Evolutionary conservation across 345 rosid species (phyloP).

Genomic region (Pelargonium nanum): DNA sequence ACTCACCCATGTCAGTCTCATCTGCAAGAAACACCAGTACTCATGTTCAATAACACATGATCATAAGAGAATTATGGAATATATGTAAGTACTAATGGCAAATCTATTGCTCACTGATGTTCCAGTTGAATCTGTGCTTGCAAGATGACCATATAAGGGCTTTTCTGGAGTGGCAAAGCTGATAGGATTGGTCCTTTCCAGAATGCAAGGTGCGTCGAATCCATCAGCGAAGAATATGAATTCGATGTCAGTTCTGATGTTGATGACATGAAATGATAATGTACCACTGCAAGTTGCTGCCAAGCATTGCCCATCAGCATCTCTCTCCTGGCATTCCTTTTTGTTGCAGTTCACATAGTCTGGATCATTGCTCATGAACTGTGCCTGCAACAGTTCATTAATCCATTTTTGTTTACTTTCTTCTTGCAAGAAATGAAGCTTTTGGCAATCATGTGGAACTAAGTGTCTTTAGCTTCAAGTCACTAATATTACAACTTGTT

Average conservation of each 20-base stretch:
- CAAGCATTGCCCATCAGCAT: conserved; percentile 15
- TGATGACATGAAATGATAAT: conserved; percentile 40
- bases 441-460: not conserved
- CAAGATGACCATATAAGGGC: conserved; percentile 46
- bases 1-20: conserved; percentile 68
- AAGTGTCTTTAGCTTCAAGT: no score
- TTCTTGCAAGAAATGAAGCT: not conserved
- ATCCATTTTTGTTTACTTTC: not conserved
- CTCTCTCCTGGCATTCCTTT: conserved; percentile 20
- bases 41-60: no score
- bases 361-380: conserved; percentile 41
- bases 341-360: conserved; percentile 41
- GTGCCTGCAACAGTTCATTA: conserved; percentile 28
- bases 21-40: conserved; percentile 25
- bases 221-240: conserved; percentile 54
- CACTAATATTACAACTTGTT: no score
- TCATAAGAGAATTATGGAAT: not conserved
- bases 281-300: conserved; percentile 33
- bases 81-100: not conserved
- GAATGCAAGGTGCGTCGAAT: conserved; percentile 37
- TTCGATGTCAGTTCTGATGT: conserved; percentile 50
- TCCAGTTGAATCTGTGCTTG: conserved; percentile 45
- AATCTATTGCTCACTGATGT: conserved; percentile 31
- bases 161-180: conserved; percentile 39
- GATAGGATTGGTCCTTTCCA: conserved; percentile 26